Evolutionary conservation across 2,329 filamentous ascomycete species (phyloP).

Genomic region (Sarocladium brachiariae): DNA sequence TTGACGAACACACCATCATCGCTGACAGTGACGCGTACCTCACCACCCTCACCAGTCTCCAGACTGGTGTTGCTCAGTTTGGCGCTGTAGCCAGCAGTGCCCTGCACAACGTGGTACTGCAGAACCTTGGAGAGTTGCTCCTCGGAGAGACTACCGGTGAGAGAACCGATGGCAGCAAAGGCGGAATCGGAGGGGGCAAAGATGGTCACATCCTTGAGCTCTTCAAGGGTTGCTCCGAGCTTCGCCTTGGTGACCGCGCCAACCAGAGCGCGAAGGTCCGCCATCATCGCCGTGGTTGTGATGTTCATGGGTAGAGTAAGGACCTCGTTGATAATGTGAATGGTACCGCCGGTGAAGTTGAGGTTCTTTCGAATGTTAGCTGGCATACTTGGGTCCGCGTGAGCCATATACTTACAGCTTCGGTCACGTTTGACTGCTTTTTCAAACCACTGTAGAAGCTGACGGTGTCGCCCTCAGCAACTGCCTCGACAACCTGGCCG

Average conservation of each 20-base stretch:
- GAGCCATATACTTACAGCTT: constrained; percentile 19
- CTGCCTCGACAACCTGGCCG: constrained; percentile 35
- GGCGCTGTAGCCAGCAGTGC: constrained; percentile 22
- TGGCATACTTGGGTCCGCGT: too few species aligned
- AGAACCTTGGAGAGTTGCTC: constrained; percentile 22
- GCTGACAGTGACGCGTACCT: constrained; percentile 23
- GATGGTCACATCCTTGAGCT: constrained; percentile 21
- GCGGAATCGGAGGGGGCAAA: constrained; percentile 22
- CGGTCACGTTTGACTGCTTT: constrained; percentile 29
- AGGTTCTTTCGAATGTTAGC: constrained; percentile 28
- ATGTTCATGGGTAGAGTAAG: constrained; percentile 27
- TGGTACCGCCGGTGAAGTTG: constrained; percentile 35
- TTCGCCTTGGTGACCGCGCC: constrained; percentile 35
- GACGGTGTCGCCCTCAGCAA: constrained; percentile 35
- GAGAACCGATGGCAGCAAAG: constrained; percentile 22
- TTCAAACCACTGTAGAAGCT: constrained; percentile 38
- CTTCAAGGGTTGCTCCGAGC: constrained; percentile 23
- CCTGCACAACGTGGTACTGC: constrained; percentile 23
- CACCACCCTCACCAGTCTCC: constrained; percentile 16
- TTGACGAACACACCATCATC: constrained; percentile 25
- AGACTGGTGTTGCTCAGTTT: constrained; percentile 21
- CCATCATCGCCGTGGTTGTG: constrained; percentile 4
- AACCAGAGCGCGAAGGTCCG: constrained; percentile 35
- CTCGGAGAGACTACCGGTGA: constrained; percentile 14
- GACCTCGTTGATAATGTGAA: constrained; percentile 43